phyloP scores from a whole-genome alignment of 257 asterid species.

The Thymus quinquecostatus region DNA sequence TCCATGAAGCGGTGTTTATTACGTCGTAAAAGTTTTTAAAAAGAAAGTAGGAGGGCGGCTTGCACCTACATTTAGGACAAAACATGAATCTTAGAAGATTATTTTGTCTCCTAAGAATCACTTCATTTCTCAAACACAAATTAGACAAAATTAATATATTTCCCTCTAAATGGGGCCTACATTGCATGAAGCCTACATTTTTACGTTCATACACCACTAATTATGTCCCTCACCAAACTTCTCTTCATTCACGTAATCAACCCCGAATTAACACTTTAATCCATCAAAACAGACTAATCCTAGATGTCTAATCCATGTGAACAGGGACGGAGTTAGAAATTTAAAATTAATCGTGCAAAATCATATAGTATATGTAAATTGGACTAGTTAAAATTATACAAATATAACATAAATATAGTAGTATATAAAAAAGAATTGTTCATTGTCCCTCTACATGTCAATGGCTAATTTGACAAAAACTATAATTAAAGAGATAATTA shows the following conservation, averaged over 20 bases:
- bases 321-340: too few species aligned
- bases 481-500: too few species aligned
- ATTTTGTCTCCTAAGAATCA: slow-evolving; percentile 27
- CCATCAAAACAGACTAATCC: background rate
- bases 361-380: too few species aligned
- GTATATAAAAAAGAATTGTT: too few species aligned
- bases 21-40: too few species aligned
- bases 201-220: slow-evolving; percentile 26
- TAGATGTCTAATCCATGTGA: too few species aligned
- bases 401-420: too few species aligned
- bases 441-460: too few species aligned
- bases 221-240: background rate
- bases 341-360: too few species aligned
- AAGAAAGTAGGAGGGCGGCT: slow-evolving; percentile 31
- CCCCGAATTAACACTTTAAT: slow-evolving; percentile 26
- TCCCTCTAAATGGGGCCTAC: slow-evolving; percentile 32
- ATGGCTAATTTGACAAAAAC: too few species aligned
- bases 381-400: too few species aligned
- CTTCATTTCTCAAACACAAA: slow-evolving; percentile 24
- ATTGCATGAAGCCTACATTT: background rate
- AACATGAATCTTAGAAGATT: slow-evolving; percentile 19
- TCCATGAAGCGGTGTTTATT: too few species aligned
- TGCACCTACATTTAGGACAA: slow-evolving; percentile 31
- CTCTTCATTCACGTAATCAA: slow-evolving; percentile 27
- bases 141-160: slow-evolving; percentile 29